A percentile compares a stretch with the other conserved stretches of the same genome.
These are phyloP conservation scores for Actinidia polygama DNA, from an alignment of 179 eudicot species.

Conservation along the genomic window DNA sequence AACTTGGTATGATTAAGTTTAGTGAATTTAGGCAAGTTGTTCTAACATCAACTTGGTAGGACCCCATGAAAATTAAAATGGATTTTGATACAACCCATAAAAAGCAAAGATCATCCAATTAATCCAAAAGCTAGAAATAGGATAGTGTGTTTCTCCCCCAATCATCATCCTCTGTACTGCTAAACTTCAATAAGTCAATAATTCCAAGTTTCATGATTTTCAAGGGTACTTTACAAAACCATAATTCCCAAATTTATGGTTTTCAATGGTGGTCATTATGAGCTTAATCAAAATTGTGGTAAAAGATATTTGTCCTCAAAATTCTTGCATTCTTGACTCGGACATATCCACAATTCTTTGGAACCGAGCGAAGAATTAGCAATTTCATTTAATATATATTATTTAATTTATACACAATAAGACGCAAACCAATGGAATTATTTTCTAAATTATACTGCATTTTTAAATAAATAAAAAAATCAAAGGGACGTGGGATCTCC, in stretches of 20 bases:
- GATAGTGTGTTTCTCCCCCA: background rate
- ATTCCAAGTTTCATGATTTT: background rate
- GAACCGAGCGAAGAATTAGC: no score
- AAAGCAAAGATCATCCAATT: background rate
- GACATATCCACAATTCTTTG: no score
- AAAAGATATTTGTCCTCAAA: no score
- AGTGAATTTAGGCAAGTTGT: background rate
- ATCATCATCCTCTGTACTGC: background rate
- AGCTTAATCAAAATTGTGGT: background rate
- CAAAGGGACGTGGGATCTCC: no score
- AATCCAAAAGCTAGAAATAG: background rate
- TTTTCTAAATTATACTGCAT: no score
- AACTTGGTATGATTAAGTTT: background rate
- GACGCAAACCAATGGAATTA: no score
- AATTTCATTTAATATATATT: no score
- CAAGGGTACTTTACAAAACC: background rate
- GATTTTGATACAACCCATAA: background rate
- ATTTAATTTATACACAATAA: no score
- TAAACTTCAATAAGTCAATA: background rate
- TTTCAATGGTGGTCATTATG: background rate
- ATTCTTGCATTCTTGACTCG: no score
- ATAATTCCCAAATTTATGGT: background rate
- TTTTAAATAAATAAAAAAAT: no score
- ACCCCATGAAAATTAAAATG: background rate
- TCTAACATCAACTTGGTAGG: slow-evolving; percentile 1